Base-by-base conservation (phyloP, 768 basidiomycete genomes). In the Lactarius tabidus region DNA sequence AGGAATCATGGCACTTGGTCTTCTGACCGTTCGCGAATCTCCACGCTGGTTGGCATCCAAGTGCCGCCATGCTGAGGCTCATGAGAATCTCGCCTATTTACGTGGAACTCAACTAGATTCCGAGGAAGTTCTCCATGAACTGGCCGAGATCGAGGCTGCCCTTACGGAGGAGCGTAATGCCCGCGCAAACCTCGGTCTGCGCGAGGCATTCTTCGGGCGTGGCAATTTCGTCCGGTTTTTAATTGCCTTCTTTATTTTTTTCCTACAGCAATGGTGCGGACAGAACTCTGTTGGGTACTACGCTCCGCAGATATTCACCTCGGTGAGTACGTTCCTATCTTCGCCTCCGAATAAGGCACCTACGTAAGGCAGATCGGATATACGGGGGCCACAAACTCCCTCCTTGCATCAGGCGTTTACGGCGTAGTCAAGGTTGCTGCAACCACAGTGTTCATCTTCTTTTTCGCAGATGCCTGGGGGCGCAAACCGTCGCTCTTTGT, bases 241-340 rank as follows among this genome's bases (percentile, higher is more conserved):
- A n/a, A 92, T 95, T 70, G 92, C 93, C 1, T 86, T 91, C 69
- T 74, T 82, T 31, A 90, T 92, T 66, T 92, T 93, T 78, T 72
- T 89, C 65, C 77, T 92, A 9, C 92, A 93, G 69, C 90, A 93
- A 72, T 92, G 87, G 87, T 82, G 83, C 56, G 93, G 93, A 1
- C 92, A 93, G 73, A 91, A 94, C 75, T 87, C 88, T 0, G 88
- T 93, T 68, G 79, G 78, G 52, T 88, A 91, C 72, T 90, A 90
- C 66, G 86, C 88, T 1, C 87, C 89, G 6, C 86, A 87, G 71
- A 88, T 90, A 67, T 90, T 91, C 74, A 75, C 78, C 10, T 84
- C 88, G 23, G 85, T 87, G 66, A 70, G 80, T 74, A 60, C 36
- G 7, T 6, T 12, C 20, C 17, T 28, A 1, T 33, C 33, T 20